Evolutionary conservation across 1,139 yeast genomes (phyloP).

Genomic region (Saccharomyces pastorianus): DNA sequence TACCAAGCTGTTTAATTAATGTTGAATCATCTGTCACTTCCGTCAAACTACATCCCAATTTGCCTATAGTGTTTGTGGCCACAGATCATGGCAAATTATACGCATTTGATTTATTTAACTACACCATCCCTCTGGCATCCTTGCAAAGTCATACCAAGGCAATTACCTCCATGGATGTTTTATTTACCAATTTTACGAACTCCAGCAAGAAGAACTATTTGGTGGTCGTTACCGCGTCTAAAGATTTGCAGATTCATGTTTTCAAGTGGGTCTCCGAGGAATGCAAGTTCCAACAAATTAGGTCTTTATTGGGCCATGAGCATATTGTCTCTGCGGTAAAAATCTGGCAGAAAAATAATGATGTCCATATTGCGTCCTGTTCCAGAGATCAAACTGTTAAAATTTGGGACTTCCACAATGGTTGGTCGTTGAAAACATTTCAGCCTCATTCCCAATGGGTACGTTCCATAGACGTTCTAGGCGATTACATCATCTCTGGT

Average conservation of each 20-base stretch:
- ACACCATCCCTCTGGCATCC: conserved; percentile 58
- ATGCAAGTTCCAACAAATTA: conserved; percentile 44
- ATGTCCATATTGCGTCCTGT: conserved; percentile 46
- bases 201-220: conserved; percentile 25
- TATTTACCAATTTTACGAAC: not conserved
- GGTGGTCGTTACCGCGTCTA: conserved; percentile 16
- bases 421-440: conserved; percentile 59
- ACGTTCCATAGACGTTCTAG: conserved; percentile 48
- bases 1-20: conserved; percentile 8
- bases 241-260: conserved; percentile 60
- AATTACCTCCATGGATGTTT: conserved; percentile 53
- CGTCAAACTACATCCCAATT: conserved; percentile 62
- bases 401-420: conserved; percentile 69
- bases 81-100: conserved; percentile 68
- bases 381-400: conserved; percentile 71
- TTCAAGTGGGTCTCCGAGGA: conserved; percentile 28
- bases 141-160: conserved; percentile 72
- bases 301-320: conserved; percentile 81
- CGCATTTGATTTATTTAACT: conserved; percentile 64
- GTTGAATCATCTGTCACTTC: conserved; percentile 50
- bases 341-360: conserved; percentile 31
- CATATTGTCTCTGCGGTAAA: conserved; percentile 68
- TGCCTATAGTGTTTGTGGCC: conserved; percentile 60
- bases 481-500: conserved; percentile 59
- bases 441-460: conserved; percentile 90